Percentiles rank a stretch among this genome's conserved stretches.
Conservation (phyloP, 306 rosid species). For the Corylus heterophylla region DNA sequence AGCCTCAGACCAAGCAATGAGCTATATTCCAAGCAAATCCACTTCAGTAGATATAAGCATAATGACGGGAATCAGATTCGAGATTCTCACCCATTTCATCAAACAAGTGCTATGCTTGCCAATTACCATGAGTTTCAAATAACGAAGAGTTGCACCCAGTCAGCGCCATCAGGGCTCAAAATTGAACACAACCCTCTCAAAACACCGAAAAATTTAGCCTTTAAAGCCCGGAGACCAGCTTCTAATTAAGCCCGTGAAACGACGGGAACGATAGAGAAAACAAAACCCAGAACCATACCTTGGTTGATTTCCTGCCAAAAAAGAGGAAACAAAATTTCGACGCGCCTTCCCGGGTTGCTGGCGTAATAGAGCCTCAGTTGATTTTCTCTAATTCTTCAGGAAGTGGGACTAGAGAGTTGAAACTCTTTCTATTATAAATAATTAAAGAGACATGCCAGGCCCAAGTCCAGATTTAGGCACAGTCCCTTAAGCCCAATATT, state of each 20-base stretch:
- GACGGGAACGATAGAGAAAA: neutral
- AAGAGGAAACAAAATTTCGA: too few species aligned
- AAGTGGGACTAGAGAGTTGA: too few species aligned
- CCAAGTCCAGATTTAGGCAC: too few species aligned
- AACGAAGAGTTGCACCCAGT: neutral
- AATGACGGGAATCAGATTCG: neutral
- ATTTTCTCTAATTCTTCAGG: too few species aligned
- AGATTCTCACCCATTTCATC: constrained; percentile 1
- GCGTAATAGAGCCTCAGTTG: too few species aligned
- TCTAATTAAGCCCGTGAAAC: neutral
- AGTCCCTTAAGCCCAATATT: too few species aligned
- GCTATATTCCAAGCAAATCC: neutral
- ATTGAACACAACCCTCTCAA: neutral
- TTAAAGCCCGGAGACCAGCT: neutral
- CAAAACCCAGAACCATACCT: neutral
- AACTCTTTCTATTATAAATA: too few species aligned
- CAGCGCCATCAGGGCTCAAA: neutral
- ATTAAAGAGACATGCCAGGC: too few species aligned
- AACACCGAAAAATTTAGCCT: neutral
- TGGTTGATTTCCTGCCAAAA: too few species aligned
- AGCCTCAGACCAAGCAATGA: neutral
- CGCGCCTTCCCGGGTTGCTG: too few species aligned
- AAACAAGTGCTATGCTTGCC: neutral
- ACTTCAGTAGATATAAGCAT: neutral
- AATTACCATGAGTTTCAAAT: neutral